Base-by-base conservation (phyloP, 805 yeast species). In the Saturnispora zaruensis region DNA sequence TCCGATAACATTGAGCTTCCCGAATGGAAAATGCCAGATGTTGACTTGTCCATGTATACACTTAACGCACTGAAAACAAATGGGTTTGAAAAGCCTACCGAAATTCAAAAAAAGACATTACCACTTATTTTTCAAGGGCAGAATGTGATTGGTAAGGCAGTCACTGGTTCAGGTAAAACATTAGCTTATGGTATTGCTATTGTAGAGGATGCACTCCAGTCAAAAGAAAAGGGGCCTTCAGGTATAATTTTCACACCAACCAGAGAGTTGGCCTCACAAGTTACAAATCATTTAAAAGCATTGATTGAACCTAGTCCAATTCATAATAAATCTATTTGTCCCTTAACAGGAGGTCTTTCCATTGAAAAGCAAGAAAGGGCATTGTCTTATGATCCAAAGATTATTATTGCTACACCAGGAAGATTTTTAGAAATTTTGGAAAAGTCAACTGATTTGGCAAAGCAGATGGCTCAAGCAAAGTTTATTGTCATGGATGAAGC, bases 151-250 rank as follows among this genome's bases (percentile, higher is more conserved):
- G 99, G 99, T 49, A 93, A 91, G 62, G 99, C 99, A 14, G 84
- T 93, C 9, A 93, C 99, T 1, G 99, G 99, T 64, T 87, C 96
- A 1, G 99, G 99, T 74, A 93, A 93, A 64, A 93, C 99, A 0
- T 71, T 90, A 51, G 99, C 99, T 0, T 93, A 87, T 65, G 96
- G 96, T 43, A 78, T 93, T 25, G 97, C 99, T 8, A 82, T 95
- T 26, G 65, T 93, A 53, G 96, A 91, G 61, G 77, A 74, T 52
- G 76, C 78, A 51, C 46, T 43, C 7, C 41, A 45, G 6, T 42
- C 32, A 3, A 46, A 32, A 6, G 63, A 59, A 16, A 41, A 46
- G 9, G 58, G 51, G 33, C 90, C 96, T 3, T 69, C 80, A 4
- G 98, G 89, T 4, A 70, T 93, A 11, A 77, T 93, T 26, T 85